These are phyloP conservation scores for Cylindrotheca fusiformis DNA, from an alignment of 108 stramenopile species.

Conservation along the genomic window DNA sequence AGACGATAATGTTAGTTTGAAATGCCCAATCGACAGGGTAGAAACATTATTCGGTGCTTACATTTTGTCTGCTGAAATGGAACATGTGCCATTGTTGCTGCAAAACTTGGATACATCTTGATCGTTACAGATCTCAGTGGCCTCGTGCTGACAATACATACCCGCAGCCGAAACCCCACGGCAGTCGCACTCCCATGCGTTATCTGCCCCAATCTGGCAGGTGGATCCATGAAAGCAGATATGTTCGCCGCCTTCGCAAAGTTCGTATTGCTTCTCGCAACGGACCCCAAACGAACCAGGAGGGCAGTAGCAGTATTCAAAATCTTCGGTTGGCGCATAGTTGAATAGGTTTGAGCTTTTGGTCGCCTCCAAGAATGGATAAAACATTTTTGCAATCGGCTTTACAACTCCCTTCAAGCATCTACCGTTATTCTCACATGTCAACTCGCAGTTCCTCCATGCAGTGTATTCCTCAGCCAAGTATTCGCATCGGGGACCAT, in stretches of 20 bases:
- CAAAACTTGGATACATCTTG: background rate
- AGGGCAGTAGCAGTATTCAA: constrained; percentile 8
- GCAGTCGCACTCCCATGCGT: background rate
- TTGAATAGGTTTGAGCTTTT: background rate
- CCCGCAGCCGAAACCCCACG: background rate
- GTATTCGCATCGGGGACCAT: background rate
- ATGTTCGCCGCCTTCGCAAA: background rate
- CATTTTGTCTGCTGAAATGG: too few species aligned
- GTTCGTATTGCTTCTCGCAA: background rate
- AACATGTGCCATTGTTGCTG: background rate
- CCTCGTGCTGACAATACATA: background rate
- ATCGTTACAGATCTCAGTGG: background rate
- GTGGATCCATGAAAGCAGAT: constrained; percentile 19
- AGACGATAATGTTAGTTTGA: too few species aligned
- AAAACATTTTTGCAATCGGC: background rate
- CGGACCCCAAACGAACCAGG: constrained; percentile 3
- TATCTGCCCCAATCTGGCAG: background rate
- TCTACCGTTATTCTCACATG: background rate
- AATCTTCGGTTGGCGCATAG: background rate
- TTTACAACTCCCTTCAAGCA: background rate
- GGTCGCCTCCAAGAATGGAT: background rate
- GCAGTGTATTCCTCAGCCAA: background rate
- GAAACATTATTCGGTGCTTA: too few species aligned
- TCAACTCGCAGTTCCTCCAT: background rate
- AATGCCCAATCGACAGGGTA: too few species aligned